These are phyloP conservation scores for Pythium rishiriense DNA, from an alignment of 352 stramenopile species.

Conservation along the genomic window DNA sequence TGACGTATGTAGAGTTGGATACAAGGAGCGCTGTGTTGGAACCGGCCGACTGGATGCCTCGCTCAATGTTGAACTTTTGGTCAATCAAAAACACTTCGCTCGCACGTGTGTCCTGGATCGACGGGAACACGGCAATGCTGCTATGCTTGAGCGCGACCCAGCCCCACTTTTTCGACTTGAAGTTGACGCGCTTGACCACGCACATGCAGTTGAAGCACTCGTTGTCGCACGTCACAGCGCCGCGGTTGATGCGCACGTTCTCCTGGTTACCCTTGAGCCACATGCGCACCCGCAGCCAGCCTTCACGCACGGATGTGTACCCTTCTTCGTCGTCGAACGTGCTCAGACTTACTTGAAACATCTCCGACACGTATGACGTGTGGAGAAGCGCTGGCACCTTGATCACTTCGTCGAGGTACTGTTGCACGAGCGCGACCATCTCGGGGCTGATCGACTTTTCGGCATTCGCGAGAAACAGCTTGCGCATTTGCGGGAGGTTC, in stretches of 20 bases:
- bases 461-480: slow-evolving; percentile 76
- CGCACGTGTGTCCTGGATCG: slow-evolving; percentile 68
- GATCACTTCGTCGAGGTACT: slow-evolving; percentile 69
- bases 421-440: slow-evolving; percentile 79
- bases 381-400: slow-evolving; percentile 61
- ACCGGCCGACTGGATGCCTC: slow-evolving; percentile 71
- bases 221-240: slow-evolving; percentile 77
- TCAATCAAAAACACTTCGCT: slow-evolving; percentile 81
- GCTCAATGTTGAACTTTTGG: slow-evolving; percentile 79
- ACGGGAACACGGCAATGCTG: slow-evolving; percentile 78
- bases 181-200: slow-evolving; percentile 83
- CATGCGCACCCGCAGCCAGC: slow-evolving; percentile 80
- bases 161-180: slow-evolving; percentile 77
- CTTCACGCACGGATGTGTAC: slow-evolving; percentile 76
- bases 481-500: slow-evolving; percentile 74
- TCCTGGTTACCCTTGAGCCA: slow-evolving; percentile 87
- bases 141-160: slow-evolving; percentile 86
- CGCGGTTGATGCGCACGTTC: slow-evolving; percentile 83
- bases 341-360: slow-evolving; percentile 84
- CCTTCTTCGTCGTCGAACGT: slow-evolving; percentile 86
- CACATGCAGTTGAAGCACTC: slow-evolving; percentile 91
- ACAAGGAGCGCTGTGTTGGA: slow-evolving; percentile 79
- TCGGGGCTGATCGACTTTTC: slow-evolving; percentile 72
- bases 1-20: slow-evolving; percentile 82
- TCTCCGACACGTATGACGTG: slow-evolving; percentile 67